Base-by-base conservation (phyloP, 305 asterid genomes). In the Fraxinus sp. region DNA sequence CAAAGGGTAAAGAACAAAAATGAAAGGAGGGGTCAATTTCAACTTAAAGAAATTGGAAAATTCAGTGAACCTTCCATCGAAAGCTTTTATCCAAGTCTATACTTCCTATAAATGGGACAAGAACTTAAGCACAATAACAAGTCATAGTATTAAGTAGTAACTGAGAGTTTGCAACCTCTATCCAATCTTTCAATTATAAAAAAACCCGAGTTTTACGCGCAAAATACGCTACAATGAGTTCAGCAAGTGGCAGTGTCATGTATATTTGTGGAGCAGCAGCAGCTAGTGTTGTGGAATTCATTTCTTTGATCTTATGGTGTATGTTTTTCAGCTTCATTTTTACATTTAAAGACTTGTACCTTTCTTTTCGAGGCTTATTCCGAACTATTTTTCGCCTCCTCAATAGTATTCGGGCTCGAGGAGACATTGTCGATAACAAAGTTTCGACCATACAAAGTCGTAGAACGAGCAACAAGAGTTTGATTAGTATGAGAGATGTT, bases 251-350 rank as follows among this genome's bases (percentile, higher is more conserved):
- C 28, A 59, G 73, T 24, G 36, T 68, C 18, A 10, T 11, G 5
- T 11, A 1, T 18, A 28, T 28, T 24, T 68, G 75, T 28, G 37
- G 72, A 7, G 72, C 75, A 24, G 8, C 75, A 10, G 18, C n/a
- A 24, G 75, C 75, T 68, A 68, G 75, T 68, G 8, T 28, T 26
- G 75, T 68, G 37, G 75, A 68, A 68, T 68, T 68, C 75, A 68
- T 68, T 68, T 68, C 75, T 68, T 26, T 68, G 37, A 68, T 68
- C 37, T 26, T 68, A 68, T 68, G 75, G 75, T 68, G 37, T 28
- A 28, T 68, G 18, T 0, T 68, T 68, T 68, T 68, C 75, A 68
- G 75, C 75, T 68, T 68, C 36, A 13, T 68, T 68, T 68, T 68
- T 1, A 68, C 75, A 68, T 26, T 68, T 68, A 26, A 8, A 26